Percentiles rank a stretch among this genome's conserved stretches.
These are phyloP conservation scores for Isatis lusitanica DNA, from an alignment of 441 rosid genomes.

Conservation along the genomic window DNA sequence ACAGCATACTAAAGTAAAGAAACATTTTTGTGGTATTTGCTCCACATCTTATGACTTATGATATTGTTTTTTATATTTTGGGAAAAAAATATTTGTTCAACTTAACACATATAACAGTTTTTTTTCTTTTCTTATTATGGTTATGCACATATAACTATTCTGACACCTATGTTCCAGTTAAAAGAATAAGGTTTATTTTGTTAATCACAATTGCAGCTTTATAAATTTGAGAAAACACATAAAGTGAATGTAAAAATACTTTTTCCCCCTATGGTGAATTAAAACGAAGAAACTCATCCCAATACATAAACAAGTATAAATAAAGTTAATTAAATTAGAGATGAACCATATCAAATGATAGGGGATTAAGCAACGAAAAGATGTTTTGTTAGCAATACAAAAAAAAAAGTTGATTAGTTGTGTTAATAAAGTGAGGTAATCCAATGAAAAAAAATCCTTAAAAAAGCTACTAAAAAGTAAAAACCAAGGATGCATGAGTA, in stretches of 20 bases:
- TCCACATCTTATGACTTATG: neutral
- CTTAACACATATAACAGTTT: neutral
- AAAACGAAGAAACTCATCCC: neutral
- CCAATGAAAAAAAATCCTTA: slow-evolving; percentile 8
- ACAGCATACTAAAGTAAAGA: neutral
- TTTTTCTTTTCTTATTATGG: too few species aligned
- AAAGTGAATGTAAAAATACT: too few species aligned
- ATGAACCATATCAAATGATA: too few species aligned
- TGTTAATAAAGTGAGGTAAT: slow-evolving; percentile 7
- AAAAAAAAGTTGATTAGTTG: slow-evolving; percentile 10
- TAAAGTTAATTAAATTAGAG: too few species aligned
- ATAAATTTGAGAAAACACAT: too few species aligned
- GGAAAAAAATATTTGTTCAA: neutral
- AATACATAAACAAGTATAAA: too few species aligned
- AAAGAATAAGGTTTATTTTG: too few species aligned
- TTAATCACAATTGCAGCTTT: too few species aligned
- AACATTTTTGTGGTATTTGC: neutral
- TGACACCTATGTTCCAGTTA: too few species aligned
- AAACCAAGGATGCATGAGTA: slow-evolving; percentile 37
- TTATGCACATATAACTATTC: too few species aligned
- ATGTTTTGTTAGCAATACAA: neutral
- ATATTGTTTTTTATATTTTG: too few species aligned
- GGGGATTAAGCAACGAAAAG: neutral
- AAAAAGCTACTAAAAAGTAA: neutral
- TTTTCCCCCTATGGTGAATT: too few species aligned